phyloP scores from a whole-genome alignment of 139 green algal species.

The Closterium sp. region DNA sequence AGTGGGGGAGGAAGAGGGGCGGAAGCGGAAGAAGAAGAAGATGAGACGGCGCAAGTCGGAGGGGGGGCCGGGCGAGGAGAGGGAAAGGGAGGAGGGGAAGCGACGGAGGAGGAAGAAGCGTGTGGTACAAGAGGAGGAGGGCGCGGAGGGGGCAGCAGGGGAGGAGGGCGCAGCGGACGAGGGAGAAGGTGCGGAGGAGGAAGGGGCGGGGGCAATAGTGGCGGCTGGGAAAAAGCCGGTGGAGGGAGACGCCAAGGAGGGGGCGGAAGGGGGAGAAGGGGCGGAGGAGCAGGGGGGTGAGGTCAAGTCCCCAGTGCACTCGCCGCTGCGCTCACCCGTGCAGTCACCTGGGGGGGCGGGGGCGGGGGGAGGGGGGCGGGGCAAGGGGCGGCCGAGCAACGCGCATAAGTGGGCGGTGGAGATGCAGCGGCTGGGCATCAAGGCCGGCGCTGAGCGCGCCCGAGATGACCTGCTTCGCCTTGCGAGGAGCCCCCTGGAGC shows the following conservation, averaged over 20 bases:
- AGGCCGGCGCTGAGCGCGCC: not conserved
- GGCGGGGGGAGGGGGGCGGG: too few relatives aligned
- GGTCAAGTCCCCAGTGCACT: not conserved
- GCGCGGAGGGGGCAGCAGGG: not conserved
- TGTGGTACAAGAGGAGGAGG: not conserved
- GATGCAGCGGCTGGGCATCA: not conserved
- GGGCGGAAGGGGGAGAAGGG: not conserved
- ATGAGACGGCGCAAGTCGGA: not conserved
- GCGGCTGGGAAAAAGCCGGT: not conserved
- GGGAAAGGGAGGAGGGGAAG: not conserved
- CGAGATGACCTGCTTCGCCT: not conserved
- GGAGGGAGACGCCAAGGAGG: not conserved
- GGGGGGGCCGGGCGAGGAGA: not conserved
- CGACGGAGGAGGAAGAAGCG: not conserved
- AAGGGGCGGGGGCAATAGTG: not conserved
- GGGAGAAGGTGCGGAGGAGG: not conserved
- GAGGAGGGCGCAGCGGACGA: not conserved
- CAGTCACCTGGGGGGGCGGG: not conserved
- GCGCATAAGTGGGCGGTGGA: not conserved
- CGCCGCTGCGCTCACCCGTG: not conserved
- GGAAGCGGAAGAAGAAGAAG: slow-evolving; percentile 1
- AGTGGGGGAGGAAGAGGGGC: not conserved
- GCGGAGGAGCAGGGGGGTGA: not conserved
- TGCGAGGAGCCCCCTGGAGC: not conserved
- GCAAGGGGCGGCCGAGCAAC: not conserved